phyloP scores from a whole-genome alignment of 2,329 filamentous ascomycete species.

The Microcyclospora tardicrescens region DNA sequence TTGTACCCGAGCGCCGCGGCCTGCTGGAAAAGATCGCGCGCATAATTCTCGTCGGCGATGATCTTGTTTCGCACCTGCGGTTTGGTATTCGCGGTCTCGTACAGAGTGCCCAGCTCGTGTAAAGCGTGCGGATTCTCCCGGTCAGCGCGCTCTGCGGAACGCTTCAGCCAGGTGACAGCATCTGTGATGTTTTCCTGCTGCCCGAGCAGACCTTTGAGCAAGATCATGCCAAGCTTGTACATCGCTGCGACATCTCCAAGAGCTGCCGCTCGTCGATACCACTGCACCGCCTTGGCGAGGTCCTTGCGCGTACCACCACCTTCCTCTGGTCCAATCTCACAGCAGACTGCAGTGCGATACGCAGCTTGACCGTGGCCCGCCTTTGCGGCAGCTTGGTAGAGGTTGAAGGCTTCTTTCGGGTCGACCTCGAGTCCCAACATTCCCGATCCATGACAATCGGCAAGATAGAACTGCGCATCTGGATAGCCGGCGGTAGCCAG shows the following conservation, averaged over 20 bases:
- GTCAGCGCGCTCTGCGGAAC: constrained; percentile 79
- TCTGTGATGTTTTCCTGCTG: constrained; percentile 72
- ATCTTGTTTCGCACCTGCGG: constrained; percentile 51
- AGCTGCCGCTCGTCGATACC: constrained; percentile 88
- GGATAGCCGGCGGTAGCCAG: constrained; percentile 58
- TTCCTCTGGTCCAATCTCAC: constrained; percentile 88
- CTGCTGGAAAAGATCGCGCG: constrained; percentile 68
- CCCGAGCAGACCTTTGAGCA: constrained; percentile 84
- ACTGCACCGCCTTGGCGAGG: constrained; percentile 87
- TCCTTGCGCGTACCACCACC: constrained; percentile 87
- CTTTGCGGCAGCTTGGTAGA: constrained; percentile 93
- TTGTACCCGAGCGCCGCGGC: constrained; percentile 87
- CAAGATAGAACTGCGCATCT: constrained; percentile 87
- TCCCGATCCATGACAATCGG: constrained; percentile 78
- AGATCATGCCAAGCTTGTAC: constrained; percentile 97
- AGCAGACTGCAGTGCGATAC: constrained; percentile 92
- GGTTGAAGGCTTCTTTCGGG: constrained; percentile 78
- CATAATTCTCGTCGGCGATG: constrained; percentile 68
- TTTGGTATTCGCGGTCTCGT: constrained; percentile 48
- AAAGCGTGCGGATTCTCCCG: constrained; percentile 86
- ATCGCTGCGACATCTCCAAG: constrained; percentile 86
- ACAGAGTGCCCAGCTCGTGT: constrained; percentile 64
- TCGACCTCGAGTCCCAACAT: constrained; percentile 67
- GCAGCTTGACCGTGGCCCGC: constrained; percentile 72
- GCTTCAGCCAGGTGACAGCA: constrained; percentile 82